phyloP scores from a whole-genome alignment of 2,329 filamentous ascomycete species.

The Mycosphaerella arachidis region DNA sequence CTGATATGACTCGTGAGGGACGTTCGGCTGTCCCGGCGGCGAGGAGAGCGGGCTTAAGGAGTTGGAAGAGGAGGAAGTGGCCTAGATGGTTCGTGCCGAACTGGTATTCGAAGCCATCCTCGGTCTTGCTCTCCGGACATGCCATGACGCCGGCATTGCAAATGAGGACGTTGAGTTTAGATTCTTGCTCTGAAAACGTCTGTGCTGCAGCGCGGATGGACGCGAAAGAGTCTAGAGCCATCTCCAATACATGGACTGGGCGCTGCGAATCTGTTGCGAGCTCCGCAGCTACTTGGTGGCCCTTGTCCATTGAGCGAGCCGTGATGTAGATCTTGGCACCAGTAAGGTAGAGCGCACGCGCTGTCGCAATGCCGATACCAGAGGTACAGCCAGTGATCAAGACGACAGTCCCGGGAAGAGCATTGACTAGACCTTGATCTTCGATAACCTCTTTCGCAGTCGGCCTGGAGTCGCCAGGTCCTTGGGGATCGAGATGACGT shows the following conservation, averaged over 20 bases:
- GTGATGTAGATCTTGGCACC: constrained; percentile 41
- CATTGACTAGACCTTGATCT: constrained; percentile 23
- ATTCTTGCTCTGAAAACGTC: constrained; percentile 18
- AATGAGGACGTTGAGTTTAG: constrained; percentile 20
- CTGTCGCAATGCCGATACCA: constrained; percentile 39
- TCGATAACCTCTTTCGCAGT: constrained; percentile 3
- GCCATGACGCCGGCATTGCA: constrained; percentile 38
- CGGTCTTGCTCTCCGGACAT: constrained; percentile 24
- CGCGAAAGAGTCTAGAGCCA: constrained; percentile 12
- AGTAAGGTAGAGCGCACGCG: constrained; percentile 38
- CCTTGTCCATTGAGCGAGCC: constrained; percentile 37
- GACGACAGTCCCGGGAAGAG: constrained; percentile 29
- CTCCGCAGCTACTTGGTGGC: constrained; percentile 15
- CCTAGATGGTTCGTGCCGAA: constrained; percentile 49
- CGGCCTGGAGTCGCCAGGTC: constrained; percentile 13
- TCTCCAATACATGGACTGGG: constrained; percentile 1
- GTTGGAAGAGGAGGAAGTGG: constrained; percentile 52
- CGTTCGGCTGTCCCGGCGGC: constrained; percentile 37
- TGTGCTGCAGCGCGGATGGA: constrained; percentile 28
- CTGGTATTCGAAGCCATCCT: constrained; percentile 40
- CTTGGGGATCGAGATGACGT: background rate
- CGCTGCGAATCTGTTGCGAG: background rate
- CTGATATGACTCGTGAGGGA: constrained; percentile 45
- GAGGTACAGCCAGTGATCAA: constrained; percentile 38
- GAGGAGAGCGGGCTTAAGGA: constrained; percentile 46